phyloP scores from a whole-genome alignment of 2,329 filamentous ascomycete genomes.

The Colletotrichum filicis region DNA sequence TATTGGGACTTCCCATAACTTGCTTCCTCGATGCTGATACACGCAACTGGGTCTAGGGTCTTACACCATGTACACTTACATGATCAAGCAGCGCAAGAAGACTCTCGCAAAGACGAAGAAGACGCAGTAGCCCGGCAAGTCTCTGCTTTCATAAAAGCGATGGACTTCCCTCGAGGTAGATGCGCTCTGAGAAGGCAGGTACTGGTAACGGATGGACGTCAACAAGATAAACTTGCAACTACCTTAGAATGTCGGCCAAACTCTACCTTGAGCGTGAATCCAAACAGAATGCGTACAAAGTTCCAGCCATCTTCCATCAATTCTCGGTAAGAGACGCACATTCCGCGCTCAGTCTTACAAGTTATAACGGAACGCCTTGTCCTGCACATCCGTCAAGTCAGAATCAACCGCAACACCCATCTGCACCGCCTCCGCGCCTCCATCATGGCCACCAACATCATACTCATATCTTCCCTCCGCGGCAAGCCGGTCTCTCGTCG shows the following conservation, averaged over 20 bases:
- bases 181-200: no score
- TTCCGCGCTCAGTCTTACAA: conserved; percentile 5
- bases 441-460: background rate
- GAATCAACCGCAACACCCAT: conserved; percentile 33
- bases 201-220: no score
- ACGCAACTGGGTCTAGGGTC: conserved; percentile 43
- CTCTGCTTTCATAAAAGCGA: no score
- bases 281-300: no score
- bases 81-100: conserved; percentile 90
- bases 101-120: conserved; percentile 65
- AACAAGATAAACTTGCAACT: no score
- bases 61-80: conserved; percentile 90
- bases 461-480: conserved; percentile 13
- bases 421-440: background rate
- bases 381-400: conserved; percentile 39
- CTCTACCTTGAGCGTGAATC: no score
- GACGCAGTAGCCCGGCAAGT: background rate
- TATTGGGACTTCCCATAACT: no score
- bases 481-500: background rate
- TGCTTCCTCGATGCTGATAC: background rate
- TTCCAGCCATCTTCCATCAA: no score
- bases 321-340: no score
- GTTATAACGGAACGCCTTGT: conserved; percentile 41
- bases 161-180: background rate
- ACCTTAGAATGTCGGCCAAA: no score